These are phyloP conservation scores for Solanum sejunctum DNA, from an alignment of 257 asterid species.

Conservation along the genomic window DNA sequence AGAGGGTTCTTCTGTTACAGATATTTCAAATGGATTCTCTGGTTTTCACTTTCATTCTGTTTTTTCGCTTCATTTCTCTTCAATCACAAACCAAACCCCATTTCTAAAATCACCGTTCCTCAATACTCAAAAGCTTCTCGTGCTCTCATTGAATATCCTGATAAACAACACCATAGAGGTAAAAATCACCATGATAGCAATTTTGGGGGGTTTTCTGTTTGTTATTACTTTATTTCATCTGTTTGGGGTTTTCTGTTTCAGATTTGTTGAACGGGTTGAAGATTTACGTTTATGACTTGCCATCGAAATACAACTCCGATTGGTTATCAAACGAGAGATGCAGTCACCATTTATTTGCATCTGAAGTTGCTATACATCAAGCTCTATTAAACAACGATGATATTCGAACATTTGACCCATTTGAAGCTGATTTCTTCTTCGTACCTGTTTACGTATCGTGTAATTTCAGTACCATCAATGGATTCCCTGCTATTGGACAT, in stretches of 20 bases:
- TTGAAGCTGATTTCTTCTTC: slow-evolving; percentile 77
- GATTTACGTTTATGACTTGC: slow-evolving; percentile 60
- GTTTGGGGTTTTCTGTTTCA: background rate
- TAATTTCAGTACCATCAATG: slow-evolving; percentile 78
- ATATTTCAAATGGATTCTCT: slow-evolving; percentile 62
- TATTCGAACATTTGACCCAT: slow-evolving; percentile 45
- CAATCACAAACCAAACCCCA: slow-evolving; percentile 17
- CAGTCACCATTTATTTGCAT: slow-evolving; percentile 60
- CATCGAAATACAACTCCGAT: slow-evolving; percentile 46
- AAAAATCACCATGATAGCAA: background rate
- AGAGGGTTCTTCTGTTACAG: slow-evolving; percentile 17
- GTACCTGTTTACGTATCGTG: slow-evolving; percentile 88
- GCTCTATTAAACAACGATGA: slow-evolving; percentile 38
- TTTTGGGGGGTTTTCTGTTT: background rate
- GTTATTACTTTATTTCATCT: background rate
- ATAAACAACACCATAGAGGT: background rate
- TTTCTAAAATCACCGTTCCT: slow-evolving; percentile 31
- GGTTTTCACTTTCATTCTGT: slow-evolving; percentile 50
- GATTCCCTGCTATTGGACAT: slow-evolving; percentile 89
- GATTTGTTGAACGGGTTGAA: slow-evolving; percentile 35
- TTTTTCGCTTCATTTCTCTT: slow-evolving; percentile 48
- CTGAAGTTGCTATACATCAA: slow-evolving; percentile 81
- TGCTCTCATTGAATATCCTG: slow-evolving; percentile 42
- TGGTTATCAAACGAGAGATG: slow-evolving; percentile 68
- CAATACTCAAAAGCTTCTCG: slow-evolving; percentile 38